These are phyloP conservation scores for Xylaria sp. DNA, from an alignment of 2,329 filamentous ascomycete species.

Conservation along the genomic window DNA sequence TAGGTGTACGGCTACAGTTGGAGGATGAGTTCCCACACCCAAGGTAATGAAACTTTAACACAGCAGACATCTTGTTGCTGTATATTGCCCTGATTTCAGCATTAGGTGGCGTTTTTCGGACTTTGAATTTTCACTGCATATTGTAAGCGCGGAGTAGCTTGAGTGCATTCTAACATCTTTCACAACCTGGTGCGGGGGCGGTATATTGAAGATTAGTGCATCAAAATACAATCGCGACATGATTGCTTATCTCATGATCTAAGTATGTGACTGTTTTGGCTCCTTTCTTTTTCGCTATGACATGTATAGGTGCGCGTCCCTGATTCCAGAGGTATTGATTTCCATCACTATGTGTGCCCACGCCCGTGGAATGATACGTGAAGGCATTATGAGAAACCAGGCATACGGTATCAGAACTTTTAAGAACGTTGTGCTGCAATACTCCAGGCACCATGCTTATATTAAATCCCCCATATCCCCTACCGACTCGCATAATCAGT, in stretches of 20 bases:
- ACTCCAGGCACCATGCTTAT: background rate
- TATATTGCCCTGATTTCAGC: constrained; percentile 17
- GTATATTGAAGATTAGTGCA: background rate
- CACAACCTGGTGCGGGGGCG: background rate
- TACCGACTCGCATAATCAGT: background rate
- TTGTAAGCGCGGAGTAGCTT: constrained; percentile 17
- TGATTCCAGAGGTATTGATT: background rate
- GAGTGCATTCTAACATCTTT: constrained; percentile 1
- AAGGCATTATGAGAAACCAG: background rate
- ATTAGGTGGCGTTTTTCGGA: constrained; percentile 34
- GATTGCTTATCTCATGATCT: background rate
- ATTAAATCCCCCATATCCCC: background rate
- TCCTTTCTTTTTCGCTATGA: background rate
- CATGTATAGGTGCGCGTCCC: background rate
- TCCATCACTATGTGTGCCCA: too few relatives aligned
- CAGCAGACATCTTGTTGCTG: background rate
- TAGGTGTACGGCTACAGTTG: constrained; percentile 88
- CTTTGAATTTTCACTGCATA: constrained; percentile 18
- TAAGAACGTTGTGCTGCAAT: too few relatives aligned
- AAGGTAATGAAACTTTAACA: constrained; percentile 32
- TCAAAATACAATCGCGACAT: background rate
- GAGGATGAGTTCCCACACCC: constrained; percentile 90
- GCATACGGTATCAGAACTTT: too few relatives aligned
- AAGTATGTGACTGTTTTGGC: background rate
- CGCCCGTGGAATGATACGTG: background rate